These are phyloP conservation scores for Chaetomium cochliodes DNA, from an alignment of 495 filamentous ascomycete species.

Conservation along the genomic window DNA sequence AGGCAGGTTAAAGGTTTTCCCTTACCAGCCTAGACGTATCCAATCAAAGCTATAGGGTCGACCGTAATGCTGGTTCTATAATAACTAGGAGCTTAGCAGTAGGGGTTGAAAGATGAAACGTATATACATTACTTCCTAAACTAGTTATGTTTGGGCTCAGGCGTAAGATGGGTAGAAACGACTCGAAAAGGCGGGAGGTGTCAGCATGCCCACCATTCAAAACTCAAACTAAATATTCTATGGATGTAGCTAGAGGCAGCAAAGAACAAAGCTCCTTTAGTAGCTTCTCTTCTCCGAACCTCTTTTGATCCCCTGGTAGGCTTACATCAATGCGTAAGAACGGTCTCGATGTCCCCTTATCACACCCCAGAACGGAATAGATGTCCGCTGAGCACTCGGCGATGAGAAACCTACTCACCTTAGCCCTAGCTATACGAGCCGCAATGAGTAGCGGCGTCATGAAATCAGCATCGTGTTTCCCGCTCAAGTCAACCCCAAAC, in stretches of 20 bases:
- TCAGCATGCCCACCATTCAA: too few species aligned
- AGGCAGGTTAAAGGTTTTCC: too few species aligned
- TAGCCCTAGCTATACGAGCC: neutral
- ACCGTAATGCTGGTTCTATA: too few species aligned
- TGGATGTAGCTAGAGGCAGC: neutral
- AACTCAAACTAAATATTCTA: neutral
- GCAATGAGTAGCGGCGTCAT: neutral
- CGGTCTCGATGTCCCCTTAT: conserved; percentile 1
- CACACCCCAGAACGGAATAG: neutral
- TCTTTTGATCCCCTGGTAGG: neutral
- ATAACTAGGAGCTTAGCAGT: too few species aligned
- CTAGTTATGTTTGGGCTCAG: too few species aligned
- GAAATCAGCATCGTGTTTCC: too few species aligned
- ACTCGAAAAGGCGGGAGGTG: too few species aligned
- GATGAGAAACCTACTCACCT: neutral
- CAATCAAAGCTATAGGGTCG: too few species aligned
- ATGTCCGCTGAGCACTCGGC: conserved; percentile 3
- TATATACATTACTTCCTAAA: too few species aligned
- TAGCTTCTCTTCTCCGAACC: neutral
- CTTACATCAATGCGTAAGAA: neutral
- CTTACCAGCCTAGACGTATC: too few species aligned
- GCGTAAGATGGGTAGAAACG: too few species aligned
- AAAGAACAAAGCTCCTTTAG: conserved; percentile 4
- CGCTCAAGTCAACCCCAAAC: neutral
- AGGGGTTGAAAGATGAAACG: too few species aligned